Conservation (phyloP, 768 basidiomycete species). For the Collybiopsis luxurians region DNA sequence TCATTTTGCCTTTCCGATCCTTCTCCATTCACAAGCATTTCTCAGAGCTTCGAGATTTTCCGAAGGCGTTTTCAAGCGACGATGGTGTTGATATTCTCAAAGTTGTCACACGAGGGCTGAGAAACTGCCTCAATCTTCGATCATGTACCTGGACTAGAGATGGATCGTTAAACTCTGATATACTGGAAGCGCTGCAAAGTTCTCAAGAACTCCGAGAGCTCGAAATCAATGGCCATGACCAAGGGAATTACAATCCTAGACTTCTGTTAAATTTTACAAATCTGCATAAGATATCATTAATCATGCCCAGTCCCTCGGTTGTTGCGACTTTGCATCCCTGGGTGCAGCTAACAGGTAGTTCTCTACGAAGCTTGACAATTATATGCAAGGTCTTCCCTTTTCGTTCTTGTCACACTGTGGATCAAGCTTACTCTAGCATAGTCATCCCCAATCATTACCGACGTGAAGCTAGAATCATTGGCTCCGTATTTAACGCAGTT, state of each 20-base stretch:
- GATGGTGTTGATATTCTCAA: conserved; percentile 32
- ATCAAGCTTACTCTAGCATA: conserved; percentile 22
- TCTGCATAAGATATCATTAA: conserved; percentile 58
- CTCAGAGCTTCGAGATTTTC: conserved; percentile 75
- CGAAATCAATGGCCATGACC: conserved; percentile 69
- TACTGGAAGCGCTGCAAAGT: conserved; percentile 50
- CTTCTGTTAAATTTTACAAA: conserved; percentile 49
- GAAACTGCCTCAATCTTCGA: conserved; percentile 58
- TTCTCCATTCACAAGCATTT: background rate
- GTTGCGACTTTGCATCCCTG: conserved; percentile 23
- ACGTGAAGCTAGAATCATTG: conserved; percentile 47
- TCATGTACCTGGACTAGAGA: conserved; percentile 81
- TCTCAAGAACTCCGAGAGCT: conserved; percentile 47
- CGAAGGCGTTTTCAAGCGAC: conserved; percentile 40
- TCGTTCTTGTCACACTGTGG: background rate
- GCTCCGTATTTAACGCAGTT: conserved; percentile 48
- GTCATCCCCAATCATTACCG: conserved; percentile 59
- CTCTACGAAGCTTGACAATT: conserved; percentile 56
- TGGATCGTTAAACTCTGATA: conserved; percentile 60
- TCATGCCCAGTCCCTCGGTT: conserved; percentile 59
- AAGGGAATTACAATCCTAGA: conserved; percentile 49
- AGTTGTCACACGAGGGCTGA: conserved; percentile 46
- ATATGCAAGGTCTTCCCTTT: conserved; percentile 59
- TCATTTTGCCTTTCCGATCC: background rate
- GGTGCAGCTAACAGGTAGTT: conserved; percentile 18